Evolutionary conservation across 2,329 filamentous ascomycete genomes (phyloP).

Genomic region (Hypoxylon sp.): DNA sequence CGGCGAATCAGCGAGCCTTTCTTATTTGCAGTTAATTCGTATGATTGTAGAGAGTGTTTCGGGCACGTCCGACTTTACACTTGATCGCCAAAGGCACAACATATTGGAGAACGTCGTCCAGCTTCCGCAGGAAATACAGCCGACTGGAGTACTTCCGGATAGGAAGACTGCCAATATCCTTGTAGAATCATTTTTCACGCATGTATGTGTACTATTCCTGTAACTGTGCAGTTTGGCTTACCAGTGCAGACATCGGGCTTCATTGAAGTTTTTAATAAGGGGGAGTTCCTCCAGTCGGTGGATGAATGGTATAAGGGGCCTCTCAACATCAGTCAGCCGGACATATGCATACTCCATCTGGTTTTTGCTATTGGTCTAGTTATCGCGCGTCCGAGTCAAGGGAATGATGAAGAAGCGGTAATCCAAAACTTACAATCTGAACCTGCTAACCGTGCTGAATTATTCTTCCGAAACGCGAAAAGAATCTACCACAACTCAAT

Average conservation of each 20-base stretch:
- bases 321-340: slow-evolving; percentile 62
- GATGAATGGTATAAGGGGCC: slow-evolving; percentile 68
- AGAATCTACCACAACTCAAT: slow-evolving; percentile 59
- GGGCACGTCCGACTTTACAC: slow-evolving; percentile 69
- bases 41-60: slow-evolving; percentile 69
- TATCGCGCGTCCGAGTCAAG: slow-evolving; percentile 66
- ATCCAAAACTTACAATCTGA: slow-evolving; percentile 65
- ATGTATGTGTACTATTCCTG: slow-evolving; percentile 58
- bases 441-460: slow-evolving; percentile 67
- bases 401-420: slow-evolving; percentile 63
- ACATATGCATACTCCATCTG: slow-evolving; percentile 71
- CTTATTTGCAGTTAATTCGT: slow-evolving; percentile 71
- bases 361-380: slow-evolving; percentile 73
- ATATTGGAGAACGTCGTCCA: slow-evolving; percentile 68
- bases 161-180: slow-evolving; percentile 66
- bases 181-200: slow-evolving; percentile 71
- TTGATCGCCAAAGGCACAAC: slow-evolving; percentile 68
- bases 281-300: slow-evolving; percentile 62
- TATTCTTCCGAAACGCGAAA: slow-evolving; percentile 72
- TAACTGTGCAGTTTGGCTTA: slow-evolving; percentile 38
- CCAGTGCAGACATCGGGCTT: slow-evolving; percentile 67
- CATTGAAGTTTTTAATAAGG: slow-evolving; percentile 70
- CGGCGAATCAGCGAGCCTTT: slow-evolving; percentile 73
- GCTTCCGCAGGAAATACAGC: slow-evolving; percentile 59
- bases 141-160: slow-evolving; percentile 68